phyloP scores from a whole-genome alignment of 2,329 filamentous ascomycete genomes.

The Fusarium brevicatenulatum region DNA sequence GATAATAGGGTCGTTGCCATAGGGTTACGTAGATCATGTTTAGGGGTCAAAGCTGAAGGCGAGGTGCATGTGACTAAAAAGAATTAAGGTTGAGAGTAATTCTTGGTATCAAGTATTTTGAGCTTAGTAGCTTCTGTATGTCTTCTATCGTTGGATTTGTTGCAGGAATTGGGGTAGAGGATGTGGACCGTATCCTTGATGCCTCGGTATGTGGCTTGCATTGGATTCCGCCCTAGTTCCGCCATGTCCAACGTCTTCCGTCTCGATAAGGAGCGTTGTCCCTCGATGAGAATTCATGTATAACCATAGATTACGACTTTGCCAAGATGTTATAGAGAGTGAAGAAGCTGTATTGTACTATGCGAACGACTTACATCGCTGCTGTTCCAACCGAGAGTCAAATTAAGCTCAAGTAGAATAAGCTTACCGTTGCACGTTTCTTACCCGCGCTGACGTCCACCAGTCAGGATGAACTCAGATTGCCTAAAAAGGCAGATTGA shows the following conservation, averaged over 20 bases:
- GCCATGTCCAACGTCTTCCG: background rate
- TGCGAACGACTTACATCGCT: background rate
- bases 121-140: background rate
- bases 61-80: background rate
- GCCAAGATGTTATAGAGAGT: rapidly evolving
- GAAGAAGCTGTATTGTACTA: background rate
- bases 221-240: background rate
- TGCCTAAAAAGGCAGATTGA: background rate
- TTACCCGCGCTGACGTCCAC: constrained; percentile 5
- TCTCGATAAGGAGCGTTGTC: background rate
- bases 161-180: background rate
- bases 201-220: constrained; percentile 1
- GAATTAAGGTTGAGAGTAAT: background rate
- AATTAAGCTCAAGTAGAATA: constrained; percentile 5
- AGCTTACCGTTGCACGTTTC: constrained; percentile 3
- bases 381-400: background rate
- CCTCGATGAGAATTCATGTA: background rate
- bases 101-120: background rate
- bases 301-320: background rate
- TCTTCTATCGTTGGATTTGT: background rate
- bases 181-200: background rate
- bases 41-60: background rate
- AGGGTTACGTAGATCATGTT: background rate
- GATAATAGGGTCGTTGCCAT: background rate
- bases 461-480: constrained; percentile 2